Conservation (phyloP, 1,284 basidiomycete species). For the Naganishia cerealis region DNA sequence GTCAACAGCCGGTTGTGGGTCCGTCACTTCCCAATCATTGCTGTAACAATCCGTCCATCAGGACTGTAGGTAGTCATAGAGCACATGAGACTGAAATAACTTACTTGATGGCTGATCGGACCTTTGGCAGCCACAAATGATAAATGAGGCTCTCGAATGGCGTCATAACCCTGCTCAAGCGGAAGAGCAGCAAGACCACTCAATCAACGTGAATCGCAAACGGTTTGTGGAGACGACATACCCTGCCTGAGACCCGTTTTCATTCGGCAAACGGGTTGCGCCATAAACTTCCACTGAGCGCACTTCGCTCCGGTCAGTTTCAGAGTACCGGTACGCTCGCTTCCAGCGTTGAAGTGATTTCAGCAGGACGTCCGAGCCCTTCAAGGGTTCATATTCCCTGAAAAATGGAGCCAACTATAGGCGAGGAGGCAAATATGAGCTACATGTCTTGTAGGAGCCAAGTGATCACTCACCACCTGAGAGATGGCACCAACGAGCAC, state of each 20-base stretch:
- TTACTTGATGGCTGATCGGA: conserved; percentile 81
- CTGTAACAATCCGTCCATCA: conserved; percentile 44
- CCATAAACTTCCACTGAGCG: conserved; percentile 16
- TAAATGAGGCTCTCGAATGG: conserved; percentile 92
- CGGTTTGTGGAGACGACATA: neutral
- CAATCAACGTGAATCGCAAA: neutral
- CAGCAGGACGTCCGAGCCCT: conserved; percentile 42
- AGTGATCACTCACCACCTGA: conserved; percentile 61
- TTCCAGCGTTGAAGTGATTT: conserved; percentile 51
- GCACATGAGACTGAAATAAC: conserved; percentile 37
- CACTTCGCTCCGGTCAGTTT: conserved; percentile 5
- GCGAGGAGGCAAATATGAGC: neutral
- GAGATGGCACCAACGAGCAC: conserved; percentile 86
- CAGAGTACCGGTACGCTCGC: conserved; percentile 41
- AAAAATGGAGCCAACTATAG: conserved; percentile 39
- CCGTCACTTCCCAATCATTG: conserved; percentile 81
- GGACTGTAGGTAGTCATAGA: neutral
- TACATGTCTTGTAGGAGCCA: neutral
- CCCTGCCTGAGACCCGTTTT: conserved; percentile 16
- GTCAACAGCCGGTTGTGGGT: conserved; percentile 72
- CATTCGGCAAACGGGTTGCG: conserved; percentile 1
- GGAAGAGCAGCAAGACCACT: neutral
- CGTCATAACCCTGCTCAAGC: conserved; percentile 65
- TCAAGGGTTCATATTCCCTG: conserved; percentile 48
- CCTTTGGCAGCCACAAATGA: conserved; percentile 89